Percentiles rank a stretch among this genome's conserved stretches.
phyloP scores from a whole-genome alignment of 2,329 filamentous ascomycete species.

The Aspergillus alliaceus region DNA sequence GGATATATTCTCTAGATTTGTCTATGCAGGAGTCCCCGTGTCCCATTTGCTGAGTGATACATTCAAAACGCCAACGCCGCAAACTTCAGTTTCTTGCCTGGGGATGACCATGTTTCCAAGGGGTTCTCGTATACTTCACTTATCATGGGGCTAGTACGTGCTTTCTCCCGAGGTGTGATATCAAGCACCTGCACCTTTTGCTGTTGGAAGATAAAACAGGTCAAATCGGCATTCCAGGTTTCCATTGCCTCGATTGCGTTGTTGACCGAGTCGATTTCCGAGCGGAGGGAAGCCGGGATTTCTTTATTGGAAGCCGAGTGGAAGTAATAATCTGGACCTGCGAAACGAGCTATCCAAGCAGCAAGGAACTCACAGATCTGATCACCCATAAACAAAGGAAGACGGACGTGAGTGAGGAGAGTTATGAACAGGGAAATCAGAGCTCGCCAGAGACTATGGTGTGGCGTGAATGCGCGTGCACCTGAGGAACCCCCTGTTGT shows the following conservation, averaged over 20 bases:
- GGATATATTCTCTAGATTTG: too few relatives aligned
- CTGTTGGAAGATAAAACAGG: constrained; percentile 41
- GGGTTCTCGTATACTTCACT: constrained; percentile 9
- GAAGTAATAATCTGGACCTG: constrained; percentile 34
- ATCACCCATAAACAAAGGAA: constrained; percentile 42
- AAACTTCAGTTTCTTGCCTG: constrained; percentile 39
- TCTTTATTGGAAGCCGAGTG: background rate
- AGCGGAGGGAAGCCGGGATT: background rate
- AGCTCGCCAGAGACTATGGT: constrained; percentile 41
- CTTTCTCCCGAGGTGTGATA: constrained; percentile 29
- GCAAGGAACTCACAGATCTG: constrained; percentile 41
- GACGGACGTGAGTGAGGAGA: constrained; percentile 39
- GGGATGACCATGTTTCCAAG: constrained; percentile 7
- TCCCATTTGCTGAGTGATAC: background rate
- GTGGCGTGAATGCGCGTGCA: constrained; percentile 37
- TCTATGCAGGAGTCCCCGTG: too few relatives aligned
- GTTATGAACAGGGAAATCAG: constrained; percentile 39
- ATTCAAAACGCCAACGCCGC: constrained; percentile 25
- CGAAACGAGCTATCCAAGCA: constrained; percentile 36
- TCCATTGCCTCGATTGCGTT: constrained; percentile 40
- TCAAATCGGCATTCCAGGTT: constrained; percentile 42
- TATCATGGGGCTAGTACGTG: background rate
- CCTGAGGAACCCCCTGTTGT: constrained; percentile 18
- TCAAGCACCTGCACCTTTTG: constrained; percentile 13
- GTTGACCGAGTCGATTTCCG: constrained; percentile 26